phyloP scores from a whole-genome alignment of 805 yeast genomes.

The Kodamaea lidongshanica region DNA sequence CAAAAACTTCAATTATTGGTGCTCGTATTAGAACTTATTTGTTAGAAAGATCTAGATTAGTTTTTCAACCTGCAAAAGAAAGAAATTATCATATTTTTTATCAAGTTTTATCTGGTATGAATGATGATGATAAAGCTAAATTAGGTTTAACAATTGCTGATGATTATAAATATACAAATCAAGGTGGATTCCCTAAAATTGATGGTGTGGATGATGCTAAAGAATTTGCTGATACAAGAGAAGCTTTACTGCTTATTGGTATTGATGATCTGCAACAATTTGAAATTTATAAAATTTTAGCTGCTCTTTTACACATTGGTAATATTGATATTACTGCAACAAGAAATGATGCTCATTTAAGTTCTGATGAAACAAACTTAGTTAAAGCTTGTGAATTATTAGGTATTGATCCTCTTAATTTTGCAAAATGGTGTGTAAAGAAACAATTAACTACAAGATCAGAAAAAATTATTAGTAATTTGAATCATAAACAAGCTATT shows the following conservation, averaged over 20 bases:
- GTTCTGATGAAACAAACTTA: constrained; percentile 82
- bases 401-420: constrained; percentile 65
- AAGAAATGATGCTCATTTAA: constrained; percentile 72
- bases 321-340: constrained; percentile 83
- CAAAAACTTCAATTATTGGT: constrained; percentile 74
- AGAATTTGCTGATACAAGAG: constrained; percentile 71
- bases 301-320: constrained; percentile 89
- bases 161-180: constrained; percentile 77
- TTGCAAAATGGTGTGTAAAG: constrained; percentile 89
- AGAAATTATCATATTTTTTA: constrained; percentile 94
- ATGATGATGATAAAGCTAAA: constrained; percentile 46
- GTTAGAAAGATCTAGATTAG: constrained; percentile 89
- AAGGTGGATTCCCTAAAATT: constrained; percentile 74
- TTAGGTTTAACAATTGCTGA: constrained; percentile 59
- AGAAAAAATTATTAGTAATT: constrained; percentile 81
- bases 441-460: constrained; percentile 89
- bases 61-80: constrained; percentile 85
- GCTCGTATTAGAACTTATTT: constrained; percentile 91
- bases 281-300: constrained; percentile 69
- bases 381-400: constrained; percentile 77
- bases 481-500: constrained; percentile 74
- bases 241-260: constrained; percentile 77
- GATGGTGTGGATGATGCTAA: constrained; percentile 74
- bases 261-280: constrained; percentile 52
- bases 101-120: constrained; percentile 75